These are phyloP conservation scores for Lipomyces yamadae DNA, from an alignment of 805 yeast species.

Conservation along the genomic window DNA sequence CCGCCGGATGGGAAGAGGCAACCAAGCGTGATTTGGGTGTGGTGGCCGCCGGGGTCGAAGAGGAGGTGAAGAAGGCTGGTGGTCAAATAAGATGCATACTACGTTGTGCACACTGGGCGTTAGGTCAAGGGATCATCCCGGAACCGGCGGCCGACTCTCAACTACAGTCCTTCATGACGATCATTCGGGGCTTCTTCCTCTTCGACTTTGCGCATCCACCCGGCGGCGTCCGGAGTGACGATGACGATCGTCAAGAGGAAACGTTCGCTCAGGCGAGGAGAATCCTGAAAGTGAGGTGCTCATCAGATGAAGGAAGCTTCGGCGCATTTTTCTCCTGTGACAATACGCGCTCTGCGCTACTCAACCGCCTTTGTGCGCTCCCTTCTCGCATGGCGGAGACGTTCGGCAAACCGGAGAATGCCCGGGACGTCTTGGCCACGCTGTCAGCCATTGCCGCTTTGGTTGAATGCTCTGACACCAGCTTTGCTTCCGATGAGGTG, in stretches of 20 bases:
- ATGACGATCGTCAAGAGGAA: not conserved
- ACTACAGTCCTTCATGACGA: not conserved
- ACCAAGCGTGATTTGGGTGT: not conserved
- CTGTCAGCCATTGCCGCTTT: not conserved
- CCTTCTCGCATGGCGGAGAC: constrained; percentile 1
- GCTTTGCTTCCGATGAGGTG: constrained; percentile 1
- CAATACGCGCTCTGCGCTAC: not conserved
- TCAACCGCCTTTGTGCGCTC: constrained; percentile 1
- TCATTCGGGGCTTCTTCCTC: not conserved
- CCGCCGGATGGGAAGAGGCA: not conserved
- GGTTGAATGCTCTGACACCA: not conserved
- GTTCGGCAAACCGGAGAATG: not conserved
- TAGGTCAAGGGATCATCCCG: not conserved
- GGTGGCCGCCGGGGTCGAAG: constrained; percentile 1
- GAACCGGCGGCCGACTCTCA: not conserved
- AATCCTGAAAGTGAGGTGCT: not conserved
- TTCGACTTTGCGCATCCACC: not conserved
- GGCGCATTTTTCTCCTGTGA: constrained; percentile 1
- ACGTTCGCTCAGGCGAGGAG: constrained; percentile 1
- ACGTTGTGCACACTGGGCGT: constrained; percentile 2
- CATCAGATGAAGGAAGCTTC: not conserved
- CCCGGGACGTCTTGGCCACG: constrained; percentile 1
- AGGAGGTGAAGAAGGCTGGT: constrained; percentile 1
- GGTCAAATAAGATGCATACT: not conserved
- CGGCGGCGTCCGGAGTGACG: constrained; percentile 4